Conservation (phyloP, 225 moss, liverwort and hornwort genomes). For the Pleurozium schreberi region DNA sequence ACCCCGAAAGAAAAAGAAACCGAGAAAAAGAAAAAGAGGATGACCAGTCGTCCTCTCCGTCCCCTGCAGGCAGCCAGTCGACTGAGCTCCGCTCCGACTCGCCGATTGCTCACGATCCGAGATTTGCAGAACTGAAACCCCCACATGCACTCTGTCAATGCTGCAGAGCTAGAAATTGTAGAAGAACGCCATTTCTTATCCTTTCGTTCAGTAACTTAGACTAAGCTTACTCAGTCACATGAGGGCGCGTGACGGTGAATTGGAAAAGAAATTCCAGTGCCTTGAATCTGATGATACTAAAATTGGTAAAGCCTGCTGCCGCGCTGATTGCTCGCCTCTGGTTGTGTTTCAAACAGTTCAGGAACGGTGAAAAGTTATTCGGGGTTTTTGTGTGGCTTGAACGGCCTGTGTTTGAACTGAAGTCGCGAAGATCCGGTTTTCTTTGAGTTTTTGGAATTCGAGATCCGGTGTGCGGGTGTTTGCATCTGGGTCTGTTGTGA, state of each 20-base stretch:
- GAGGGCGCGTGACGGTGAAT: too few relatives aligned
- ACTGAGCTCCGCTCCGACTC: neutral
- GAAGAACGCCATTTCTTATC: neutral
- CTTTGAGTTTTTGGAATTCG: neutral
- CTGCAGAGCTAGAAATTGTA: neutral
- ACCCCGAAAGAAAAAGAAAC: neutral
- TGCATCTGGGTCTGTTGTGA: neutral
- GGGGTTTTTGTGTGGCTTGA: neutral
- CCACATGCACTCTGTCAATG: neutral
- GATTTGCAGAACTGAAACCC: neutral
- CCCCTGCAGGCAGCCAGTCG: neutral
- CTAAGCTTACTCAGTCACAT: neutral
- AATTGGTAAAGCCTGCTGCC: neutral
- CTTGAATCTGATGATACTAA: neutral
- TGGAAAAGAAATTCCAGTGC: neutral
- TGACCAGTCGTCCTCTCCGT: neutral
- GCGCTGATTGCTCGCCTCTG: neutral
- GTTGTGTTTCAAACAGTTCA: neutral
- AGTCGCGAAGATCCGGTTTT: neutral
- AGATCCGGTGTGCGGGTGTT: neutral
- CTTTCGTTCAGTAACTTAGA: neutral
- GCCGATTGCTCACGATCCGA: neutral
- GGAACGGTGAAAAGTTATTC: neutral
- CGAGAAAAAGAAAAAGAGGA: neutral
- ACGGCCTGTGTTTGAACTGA: neutral